Conservation (phyloP, 495 filamentous ascomycete genomes). For the Trichoderma asperelloides region DNA sequence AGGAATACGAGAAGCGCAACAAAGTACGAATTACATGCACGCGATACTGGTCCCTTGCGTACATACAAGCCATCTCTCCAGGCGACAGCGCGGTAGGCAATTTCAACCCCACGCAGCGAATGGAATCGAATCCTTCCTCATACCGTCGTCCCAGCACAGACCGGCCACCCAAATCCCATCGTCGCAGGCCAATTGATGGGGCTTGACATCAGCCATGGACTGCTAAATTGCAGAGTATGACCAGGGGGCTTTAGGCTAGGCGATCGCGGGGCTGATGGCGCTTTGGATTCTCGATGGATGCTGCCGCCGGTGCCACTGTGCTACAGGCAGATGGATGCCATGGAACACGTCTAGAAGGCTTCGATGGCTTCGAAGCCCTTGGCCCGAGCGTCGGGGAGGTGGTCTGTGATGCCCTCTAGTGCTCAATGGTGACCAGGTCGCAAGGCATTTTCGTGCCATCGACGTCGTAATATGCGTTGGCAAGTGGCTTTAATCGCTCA, state of each 20-base stretch:
- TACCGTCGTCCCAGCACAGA: neutral
- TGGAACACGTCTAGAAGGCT: neutral
- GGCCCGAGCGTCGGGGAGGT: constrained; percentile 1
- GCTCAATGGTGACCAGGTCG: too few relatives aligned
- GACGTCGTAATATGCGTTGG: too few relatives aligned
- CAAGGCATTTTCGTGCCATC: neutral
- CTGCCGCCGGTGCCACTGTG: neutral
- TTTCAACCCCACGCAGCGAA: too few relatives aligned
- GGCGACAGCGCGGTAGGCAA: neutral
- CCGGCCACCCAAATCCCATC: neutral
- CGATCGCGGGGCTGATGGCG: constrained; percentile 1
- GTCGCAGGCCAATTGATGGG: neutral
- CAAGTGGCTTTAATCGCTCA: too few relatives aligned
- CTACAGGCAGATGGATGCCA: too few relatives aligned
- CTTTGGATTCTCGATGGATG: neutral
- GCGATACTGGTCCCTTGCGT: neutral
- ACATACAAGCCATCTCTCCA: neutral
- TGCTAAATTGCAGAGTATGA: neutral
- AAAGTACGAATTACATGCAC: neutral
- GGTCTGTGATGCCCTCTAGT: neutral
- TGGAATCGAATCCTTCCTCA: neutral
- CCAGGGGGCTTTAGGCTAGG: neutral
- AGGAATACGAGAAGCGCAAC: neutral
- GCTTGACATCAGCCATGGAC: neutral
- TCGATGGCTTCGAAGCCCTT: neutral